Base-by-base conservation (phyloP, 129 eudicot species). In the Saposhnikovia divaricata region DNA sequence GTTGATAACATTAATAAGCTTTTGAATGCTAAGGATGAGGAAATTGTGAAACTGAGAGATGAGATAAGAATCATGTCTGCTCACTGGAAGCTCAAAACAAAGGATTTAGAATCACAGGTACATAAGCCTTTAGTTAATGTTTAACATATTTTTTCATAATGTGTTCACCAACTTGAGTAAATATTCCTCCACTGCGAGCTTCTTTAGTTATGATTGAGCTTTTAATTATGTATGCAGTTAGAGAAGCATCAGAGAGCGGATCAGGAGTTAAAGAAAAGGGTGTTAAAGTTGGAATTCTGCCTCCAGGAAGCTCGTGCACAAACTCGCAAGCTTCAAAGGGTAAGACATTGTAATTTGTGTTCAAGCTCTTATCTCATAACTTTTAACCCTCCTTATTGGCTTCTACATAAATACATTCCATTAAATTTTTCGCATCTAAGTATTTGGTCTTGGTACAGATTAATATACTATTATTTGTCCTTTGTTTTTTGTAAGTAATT, bases 261-360 rank as follows among this genome's bases (percentile, higher is more conserved):
- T 75, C 98, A 92, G 81, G 99, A 96, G 82, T 82, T 96, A 86
- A 92, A 90, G 82, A 96, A 96, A 82, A 89, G 93, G 72, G 97
- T 96, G 39, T 63, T 96, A 43, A 96, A 92, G 87, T 89, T 96
- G 61, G 99, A 96, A 81, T 96, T 96, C 66, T 96, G 99, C 77
- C 95, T 96, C 73, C 99, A 96, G 69, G 99, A 96, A 82, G 93
- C 98, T 84, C 91, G 98, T 23, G 85, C 97, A 76, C 99, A 96
- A 84, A 96, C 98, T 69, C 96, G 97, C 77, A 96, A 92, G 82
- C 97, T 96, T 51, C 97, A 90, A 81, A 84, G 97, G 90, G 99
- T 96, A 90, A 86, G 72, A 77, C 21, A 34, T 10, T 77, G 75
- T 69, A 12, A 42, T 3, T 74, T 27, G 4, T 10, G 77, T 25